These are phyloP conservation scores for Aspergillus tamarii DNA, from an alignment of 2,329 filamentous ascomycete genomes.

Conservation along the genomic window DNA sequence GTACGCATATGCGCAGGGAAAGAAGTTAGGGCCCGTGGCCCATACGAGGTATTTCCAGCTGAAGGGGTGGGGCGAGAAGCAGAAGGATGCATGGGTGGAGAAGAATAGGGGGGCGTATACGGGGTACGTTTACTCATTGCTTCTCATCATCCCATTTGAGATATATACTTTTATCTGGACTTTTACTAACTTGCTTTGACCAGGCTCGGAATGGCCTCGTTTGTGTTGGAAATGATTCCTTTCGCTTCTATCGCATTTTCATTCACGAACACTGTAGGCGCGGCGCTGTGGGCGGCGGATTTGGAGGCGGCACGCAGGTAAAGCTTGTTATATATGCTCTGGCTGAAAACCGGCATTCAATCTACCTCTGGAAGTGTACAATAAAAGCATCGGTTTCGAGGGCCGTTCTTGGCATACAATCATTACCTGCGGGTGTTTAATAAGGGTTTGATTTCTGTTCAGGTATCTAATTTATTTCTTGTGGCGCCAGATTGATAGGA, in stretches of 20 bases:
- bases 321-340: not conserved
- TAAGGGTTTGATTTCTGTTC: not conserved
- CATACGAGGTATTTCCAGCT: conserved; percentile 82
- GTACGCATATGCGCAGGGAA: conserved; percentile 77
- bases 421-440: not conserved
- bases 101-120: conserved; percentile 77
- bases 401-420: not conserved
- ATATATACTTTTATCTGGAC: not conserved
- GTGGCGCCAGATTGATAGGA: no score
- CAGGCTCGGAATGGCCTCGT: conserved; percentile 72
- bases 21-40: conserved; percentile 56
- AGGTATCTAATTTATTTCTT: not conserved
- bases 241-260: conserved; percentile 80
- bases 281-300: conserved; percentile 92
- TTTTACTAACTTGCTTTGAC: conserved; percentile 23
- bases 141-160: not conserved
- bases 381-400: not conserved
- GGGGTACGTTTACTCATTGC: conserved; percentile 59
- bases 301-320: conserved; percentile 61
- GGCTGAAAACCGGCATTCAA: not conserved
- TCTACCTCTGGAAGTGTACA: not conserved
- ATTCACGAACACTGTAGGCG: conserved; percentile 90
- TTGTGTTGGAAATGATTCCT: conserved; percentile 82
- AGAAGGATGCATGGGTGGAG: conserved; percentile 70
- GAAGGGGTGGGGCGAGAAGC: conserved; percentile 73